A percentile compares a stretch with the other conserved stretches of the same genome.
These are phyloP conservation scores for Neurospora tetrasperma DNA, from an alignment of 495 filamentous ascomycete species.

Conservation along the genomic window DNA sequence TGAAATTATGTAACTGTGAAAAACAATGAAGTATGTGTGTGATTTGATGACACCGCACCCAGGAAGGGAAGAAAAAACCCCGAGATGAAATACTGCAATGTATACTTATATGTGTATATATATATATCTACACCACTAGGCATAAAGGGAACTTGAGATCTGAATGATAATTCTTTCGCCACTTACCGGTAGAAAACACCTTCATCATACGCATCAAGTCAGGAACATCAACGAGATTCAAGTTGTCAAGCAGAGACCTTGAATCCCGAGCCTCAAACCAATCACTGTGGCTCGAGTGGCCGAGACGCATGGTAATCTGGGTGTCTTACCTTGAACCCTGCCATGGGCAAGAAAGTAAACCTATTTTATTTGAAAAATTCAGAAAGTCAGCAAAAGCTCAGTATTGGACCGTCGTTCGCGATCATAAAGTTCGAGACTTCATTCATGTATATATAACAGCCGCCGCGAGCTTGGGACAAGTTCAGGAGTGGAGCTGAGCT, in stretches of 20 bases:
- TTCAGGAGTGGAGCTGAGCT: neutral
- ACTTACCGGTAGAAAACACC: neutral
- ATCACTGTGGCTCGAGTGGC: neutral
- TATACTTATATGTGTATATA: no score
- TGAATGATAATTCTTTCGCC: no score
- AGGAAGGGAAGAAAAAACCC: no score
- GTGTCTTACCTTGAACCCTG: constrained; percentile 37
- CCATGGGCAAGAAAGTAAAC: constrained; percentile 47
- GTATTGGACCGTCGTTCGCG: neutral
- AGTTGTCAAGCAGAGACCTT: no score
- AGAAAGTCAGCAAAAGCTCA: neutral
- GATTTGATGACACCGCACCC: no score
- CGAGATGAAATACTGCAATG: no score
- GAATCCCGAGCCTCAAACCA: neutral
- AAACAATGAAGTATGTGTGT: no score
- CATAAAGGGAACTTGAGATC: no score
- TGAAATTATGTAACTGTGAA: no score
- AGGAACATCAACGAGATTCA: neutral
- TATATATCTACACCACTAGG: no score
- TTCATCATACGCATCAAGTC: neutral
- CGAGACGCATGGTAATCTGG: neutral
- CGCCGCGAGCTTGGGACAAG: neutral
- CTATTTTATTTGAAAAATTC: constrained; percentile 12
- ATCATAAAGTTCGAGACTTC: no score
- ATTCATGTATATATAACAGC: neutral